Base-by-base conservation (phyloP, 2,329 filamentous ascomycete species). In the Talaromyces sp. region DNA sequence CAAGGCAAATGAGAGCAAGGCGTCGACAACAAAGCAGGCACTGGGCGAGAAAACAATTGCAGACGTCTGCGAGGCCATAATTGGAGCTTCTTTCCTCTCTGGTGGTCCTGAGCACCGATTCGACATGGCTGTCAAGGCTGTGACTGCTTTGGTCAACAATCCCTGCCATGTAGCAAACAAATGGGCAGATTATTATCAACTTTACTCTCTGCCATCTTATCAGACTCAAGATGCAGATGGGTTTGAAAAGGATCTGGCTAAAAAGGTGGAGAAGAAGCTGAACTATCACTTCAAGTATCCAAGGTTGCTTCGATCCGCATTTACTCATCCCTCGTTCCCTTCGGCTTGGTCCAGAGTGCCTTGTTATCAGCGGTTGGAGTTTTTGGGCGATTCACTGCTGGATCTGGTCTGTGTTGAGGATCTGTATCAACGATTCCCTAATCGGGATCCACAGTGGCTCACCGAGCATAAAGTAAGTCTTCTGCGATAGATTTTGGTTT, bases 31-130 rank as follows among this genome's bases (percentile, higher is more conserved):
- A 2, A 70, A 76, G 10, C 92, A 97, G 69, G 78, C 77, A 0
- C 82, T 99, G 1, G 88, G 87, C 0, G 90, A 96, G 74, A 99
- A 99, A 78, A 89, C 89, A 0, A 88, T 96, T 68, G 93, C 94
- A 3, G 94, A 97, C 73, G 92, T 97, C 0, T 96, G 91, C 62
- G 94, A 97, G 72, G 93, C 94, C 0, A 77, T 97, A 60, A 97
- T 99, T 54, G 94, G 93, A 6, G 94, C 93, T 2, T 88, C 92
- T 0, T 79, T 86, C 55, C 86, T 88, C 46, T 77, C 82, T 7
- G 77, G 83, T 56, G 80, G 84, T 43, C 67, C 74, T 27, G 63
- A 67, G 2, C 69, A 78, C 51, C 76, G 81, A 12, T 86, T 86
- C 74, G 81, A 87, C 61, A 78, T 83, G 68, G 84, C 85, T 21